phyloP scores from a whole-genome alignment of 2,329 filamentous ascomycete genomes.

The Colletotrichum sp. region DNA sequence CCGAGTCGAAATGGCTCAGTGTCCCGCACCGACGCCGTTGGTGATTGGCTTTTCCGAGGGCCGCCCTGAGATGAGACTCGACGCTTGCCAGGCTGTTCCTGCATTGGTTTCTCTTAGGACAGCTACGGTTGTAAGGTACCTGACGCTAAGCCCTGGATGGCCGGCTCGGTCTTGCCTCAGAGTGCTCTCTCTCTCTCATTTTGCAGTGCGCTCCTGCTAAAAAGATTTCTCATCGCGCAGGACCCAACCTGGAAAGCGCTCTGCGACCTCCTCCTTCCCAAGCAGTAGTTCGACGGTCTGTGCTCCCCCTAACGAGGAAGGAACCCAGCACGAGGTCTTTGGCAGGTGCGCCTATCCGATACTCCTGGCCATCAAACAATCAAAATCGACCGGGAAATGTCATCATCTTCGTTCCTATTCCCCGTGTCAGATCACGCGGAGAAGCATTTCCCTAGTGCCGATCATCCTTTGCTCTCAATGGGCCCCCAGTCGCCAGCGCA shows the following conservation, averaged over 20 bases:
- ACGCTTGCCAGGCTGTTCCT: background rate
- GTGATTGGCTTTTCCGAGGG: background rate
- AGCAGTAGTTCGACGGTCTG: background rate
- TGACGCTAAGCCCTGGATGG: slow-evolving; percentile 15
- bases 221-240: background rate
- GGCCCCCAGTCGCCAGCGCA: background rate
- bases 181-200: background rate
- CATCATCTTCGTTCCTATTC: slow-evolving; percentile 5
- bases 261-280: slow-evolving; percentile 9
- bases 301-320: background rate
- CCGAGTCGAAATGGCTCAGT: background rate
- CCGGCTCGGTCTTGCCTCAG: background rate
- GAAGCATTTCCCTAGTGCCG: slow-evolving; percentile 2
- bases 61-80: background rate
- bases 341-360: background rate
- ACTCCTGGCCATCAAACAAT: background rate
- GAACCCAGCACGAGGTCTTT: background rate
- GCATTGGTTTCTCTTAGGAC: background rate
- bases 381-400: background rate
- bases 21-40: background rate
- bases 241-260: background rate
- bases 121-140: background rate
- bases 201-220: background rate
- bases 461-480: background rate
- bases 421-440: slow-evolving; percentile 7